Conservation (phyloP, 2,329 filamentous ascomycete genomes). For the Macrophomina pseudophaseolina region DNA sequence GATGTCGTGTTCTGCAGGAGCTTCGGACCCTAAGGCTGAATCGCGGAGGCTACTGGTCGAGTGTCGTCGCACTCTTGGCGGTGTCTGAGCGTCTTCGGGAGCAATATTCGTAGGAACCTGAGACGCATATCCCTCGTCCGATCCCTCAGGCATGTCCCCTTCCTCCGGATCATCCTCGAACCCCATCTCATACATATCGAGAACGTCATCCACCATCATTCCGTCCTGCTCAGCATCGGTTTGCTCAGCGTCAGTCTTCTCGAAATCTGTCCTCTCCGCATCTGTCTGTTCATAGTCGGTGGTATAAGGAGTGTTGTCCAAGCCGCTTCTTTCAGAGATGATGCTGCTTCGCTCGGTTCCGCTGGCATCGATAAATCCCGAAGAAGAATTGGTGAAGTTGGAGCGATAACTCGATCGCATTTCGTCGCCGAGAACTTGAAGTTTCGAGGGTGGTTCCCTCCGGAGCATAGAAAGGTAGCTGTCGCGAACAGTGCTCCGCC, state of each 20-base stretch:
- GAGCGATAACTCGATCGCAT: constrained; percentile 65
- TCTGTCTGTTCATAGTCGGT: constrained; percentile 35
- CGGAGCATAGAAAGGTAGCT: constrained; percentile 43
- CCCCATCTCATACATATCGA: constrained; percentile 65
- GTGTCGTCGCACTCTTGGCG: constrained; percentile 25
- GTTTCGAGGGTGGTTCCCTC: constrained; percentile 37
- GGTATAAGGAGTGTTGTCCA: constrained; percentile 71
- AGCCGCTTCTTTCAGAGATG: constrained; percentile 75
- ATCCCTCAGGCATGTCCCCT: constrained; percentile 37
- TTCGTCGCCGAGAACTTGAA: constrained; percentile 45
- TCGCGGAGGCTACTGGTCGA: constrained; percentile 24
- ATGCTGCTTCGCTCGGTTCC: constrained; percentile 85
- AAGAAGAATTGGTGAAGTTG: constrained; percentile 62
- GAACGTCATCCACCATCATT: constrained; percentile 65
- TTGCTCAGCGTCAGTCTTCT: constrained; percentile 31
- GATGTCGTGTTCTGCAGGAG: constrained; percentile 22
- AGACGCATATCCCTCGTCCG: constrained; percentile 31
- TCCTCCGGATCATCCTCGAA: constrained; percentile 54
- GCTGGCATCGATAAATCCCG: constrained; percentile 61
- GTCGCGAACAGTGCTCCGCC: constrained; percentile 29
- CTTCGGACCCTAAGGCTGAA: constrained; percentile 24
- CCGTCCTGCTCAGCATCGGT: constrained; percentile 45
- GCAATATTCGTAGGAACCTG: constrained; percentile 29
- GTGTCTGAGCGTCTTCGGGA: constrained; percentile 23
- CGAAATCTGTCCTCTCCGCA: constrained; percentile 26